A percentile compares a stretch with the other conserved stretches of the same genome.
phyloP scores from a whole-genome alignment of 768 basidiomycete genomes.

The Tylopilus sp. region DNA sequence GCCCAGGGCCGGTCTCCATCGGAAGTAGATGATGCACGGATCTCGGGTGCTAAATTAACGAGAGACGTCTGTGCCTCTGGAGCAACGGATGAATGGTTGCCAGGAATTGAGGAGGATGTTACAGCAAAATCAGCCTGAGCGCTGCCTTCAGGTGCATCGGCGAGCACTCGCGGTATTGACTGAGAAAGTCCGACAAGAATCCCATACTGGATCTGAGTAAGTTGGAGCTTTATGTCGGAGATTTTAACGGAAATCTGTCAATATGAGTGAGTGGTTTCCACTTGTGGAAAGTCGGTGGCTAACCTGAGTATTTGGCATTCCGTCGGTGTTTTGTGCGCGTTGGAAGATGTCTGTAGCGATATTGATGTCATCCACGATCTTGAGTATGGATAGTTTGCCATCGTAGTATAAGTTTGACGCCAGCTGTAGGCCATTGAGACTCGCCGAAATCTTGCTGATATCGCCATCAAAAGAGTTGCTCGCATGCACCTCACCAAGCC shows the following conservation, averaged over 20 bases:
- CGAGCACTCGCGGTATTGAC: slow-evolving; percentile 67
- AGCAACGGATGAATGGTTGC: background rate
- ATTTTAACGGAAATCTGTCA: slow-evolving; percentile 65
- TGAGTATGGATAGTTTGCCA: slow-evolving; percentile 52
- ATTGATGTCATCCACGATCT: slow-evolving; percentile 90
- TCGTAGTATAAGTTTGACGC: slow-evolving; percentile 61
- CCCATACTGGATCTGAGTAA: slow-evolving; percentile 82
- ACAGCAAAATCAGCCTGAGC: slow-evolving; percentile 29
- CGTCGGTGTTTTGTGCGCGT: slow-evolving; percentile 44
- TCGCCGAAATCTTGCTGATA: slow-evolving; percentile 63
- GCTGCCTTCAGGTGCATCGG: slow-evolving; percentile 42
- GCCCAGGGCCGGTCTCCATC: slow-evolving; percentile 47
- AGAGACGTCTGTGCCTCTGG: slow-evolving; percentile 1
- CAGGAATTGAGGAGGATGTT: slow-evolving; percentile 12
- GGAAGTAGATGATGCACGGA: slow-evolving; percentile 33
- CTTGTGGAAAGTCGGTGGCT: slow-evolving; percentile 3
- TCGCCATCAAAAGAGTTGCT: slow-evolving; percentile 64
- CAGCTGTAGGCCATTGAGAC: slow-evolving; percentile 80
- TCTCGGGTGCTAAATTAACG: slow-evolving; percentile 51
- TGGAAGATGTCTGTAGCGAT: slow-evolving; percentile 69
- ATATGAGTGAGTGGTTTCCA: slow-evolving; percentile 5
- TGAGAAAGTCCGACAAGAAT: slow-evolving; percentile 62
- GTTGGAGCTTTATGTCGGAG: slow-evolving; percentile 78
- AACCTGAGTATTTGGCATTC: slow-evolving; percentile 76
- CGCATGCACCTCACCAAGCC: slow-evolving; percentile 86